phyloP scores from a whole-genome alignment of 2,329 filamentous ascomycete species.

The Aspergillus cejpii region DNA sequence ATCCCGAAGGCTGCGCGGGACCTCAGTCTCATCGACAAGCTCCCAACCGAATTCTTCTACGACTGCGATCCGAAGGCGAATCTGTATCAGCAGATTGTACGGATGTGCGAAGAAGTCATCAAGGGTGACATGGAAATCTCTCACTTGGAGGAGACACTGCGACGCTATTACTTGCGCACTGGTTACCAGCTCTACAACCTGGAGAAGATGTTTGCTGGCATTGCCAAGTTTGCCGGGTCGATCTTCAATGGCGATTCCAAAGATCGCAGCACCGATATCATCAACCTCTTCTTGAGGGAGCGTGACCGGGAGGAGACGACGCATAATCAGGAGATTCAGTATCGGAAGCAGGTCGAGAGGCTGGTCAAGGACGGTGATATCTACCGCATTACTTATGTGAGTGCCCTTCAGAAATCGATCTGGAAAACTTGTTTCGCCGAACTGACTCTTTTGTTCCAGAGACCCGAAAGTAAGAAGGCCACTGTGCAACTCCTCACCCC shows the following conservation, averaged over 20 bases:
- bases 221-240: slow-evolving; percentile 72
- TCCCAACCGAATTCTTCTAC: slow-evolving; percentile 66
- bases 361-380: slow-evolving; percentile 87
- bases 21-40: slow-evolving; percentile 75
- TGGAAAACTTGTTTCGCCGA: slow-evolving; percentile 9
- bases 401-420: slow-evolving; percentile 36
- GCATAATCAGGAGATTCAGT: slow-evolving; percentile 80
- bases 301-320: slow-evolving; percentile 79
- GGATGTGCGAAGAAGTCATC: slow-evolving; percentile 80
- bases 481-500: slow-evolving; percentile 78
- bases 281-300: slow-evolving; percentile 76
- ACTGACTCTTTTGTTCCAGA: slow-evolving; percentile 37
- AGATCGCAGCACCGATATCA: slow-evolving; percentile 88
- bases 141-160: slow-evolving; percentile 81
- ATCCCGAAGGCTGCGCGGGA: slow-evolving; percentile 73
- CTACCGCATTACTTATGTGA: slow-evolving; percentile 84
- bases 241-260: slow-evolving; percentile 81
- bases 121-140: slow-evolving; percentile 72
- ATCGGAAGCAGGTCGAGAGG: slow-evolving; percentile 87
- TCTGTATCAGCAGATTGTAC: slow-evolving; percentile 79
- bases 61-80: slow-evolving; percentile 58
- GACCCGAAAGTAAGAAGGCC: slow-evolving; percentile 61
- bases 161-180: slow-evolving; percentile 81
- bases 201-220: slow-evolving; percentile 74
- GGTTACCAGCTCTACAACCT: slow-evolving; percentile 94